Percentiles rank a stretch among this genome's conserved stretches.
Conservation (phyloP, 2,329 filamentous ascomycete species). For the Nemania diffusa region DNA sequence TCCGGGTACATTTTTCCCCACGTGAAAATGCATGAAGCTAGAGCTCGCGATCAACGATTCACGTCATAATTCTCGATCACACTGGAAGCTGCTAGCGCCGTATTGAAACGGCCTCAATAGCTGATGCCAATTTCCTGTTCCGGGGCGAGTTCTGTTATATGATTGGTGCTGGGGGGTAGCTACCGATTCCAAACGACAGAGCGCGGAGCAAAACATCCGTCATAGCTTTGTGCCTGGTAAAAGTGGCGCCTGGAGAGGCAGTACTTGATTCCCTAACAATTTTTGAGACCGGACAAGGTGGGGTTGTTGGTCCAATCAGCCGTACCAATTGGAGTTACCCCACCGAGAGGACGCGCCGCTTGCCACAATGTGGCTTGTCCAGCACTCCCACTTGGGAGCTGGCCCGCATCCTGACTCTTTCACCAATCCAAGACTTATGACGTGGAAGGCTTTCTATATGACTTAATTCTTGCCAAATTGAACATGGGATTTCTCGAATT, state of each 20-base stretch:
- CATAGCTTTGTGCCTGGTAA: neutral
- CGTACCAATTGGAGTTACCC: neutral
- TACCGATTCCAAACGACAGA: neutral
- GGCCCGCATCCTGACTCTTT: no score
- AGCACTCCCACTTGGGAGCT: no score
- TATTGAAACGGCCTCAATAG: conserved; percentile 12
- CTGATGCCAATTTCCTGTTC: conserved; percentile 20
- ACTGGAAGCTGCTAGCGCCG: conserved; percentile 7
- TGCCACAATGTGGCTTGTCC: conserved; percentile 21
- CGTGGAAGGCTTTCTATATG: neutral
- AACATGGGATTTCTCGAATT: conserved; percentile 27
- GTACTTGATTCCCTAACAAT: conserved; percentile 25
- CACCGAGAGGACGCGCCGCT: neutral
- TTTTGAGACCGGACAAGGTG: neutral
- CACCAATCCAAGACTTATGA: conserved; percentile 9
- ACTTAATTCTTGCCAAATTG: conserved; percentile 2
- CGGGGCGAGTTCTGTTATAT: neutral
- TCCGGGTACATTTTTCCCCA: neutral
- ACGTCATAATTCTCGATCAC: conserved; percentile 35
- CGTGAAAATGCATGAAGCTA: conserved; percentile 1
- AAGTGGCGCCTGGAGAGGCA: neutral
- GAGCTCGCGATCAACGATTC: conserved; percentile 21
- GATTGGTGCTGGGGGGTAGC: conserved; percentile 4
- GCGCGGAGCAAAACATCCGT: conserved; percentile 35
- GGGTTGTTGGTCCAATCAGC: conserved; percentile 5